Evolutionary conservation across 495 filamentous ascomycete species (phyloP).

Genomic region (Rusavskia elegans): DNA sequence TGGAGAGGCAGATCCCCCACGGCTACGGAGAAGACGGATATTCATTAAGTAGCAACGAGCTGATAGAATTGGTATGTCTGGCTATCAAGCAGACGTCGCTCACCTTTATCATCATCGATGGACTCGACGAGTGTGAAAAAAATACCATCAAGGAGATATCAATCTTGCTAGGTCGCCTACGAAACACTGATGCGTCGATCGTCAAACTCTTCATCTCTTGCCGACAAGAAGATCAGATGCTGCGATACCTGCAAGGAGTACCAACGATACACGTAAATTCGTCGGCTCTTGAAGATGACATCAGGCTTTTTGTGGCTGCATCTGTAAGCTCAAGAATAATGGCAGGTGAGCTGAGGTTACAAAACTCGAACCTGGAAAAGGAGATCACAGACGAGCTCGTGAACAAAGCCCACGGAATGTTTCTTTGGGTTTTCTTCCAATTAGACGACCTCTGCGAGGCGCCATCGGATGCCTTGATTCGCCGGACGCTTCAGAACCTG

Average conservation of each 20-base stretch:
- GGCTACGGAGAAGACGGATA: background rate
- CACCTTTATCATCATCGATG: conserved; percentile 10
- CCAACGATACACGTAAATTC: conserved; percentile 2
- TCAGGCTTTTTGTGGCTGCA: conserved; percentile 7
- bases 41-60: background rate
- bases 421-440: conserved; percentile 18
- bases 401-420: conserved; percentile 13
- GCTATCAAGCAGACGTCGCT: background rate
- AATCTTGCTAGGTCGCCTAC: background rate
- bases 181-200: background rate
- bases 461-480: conserved; percentile 7
- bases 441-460: conserved; percentile 16
- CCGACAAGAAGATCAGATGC: background rate
- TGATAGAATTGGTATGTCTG: background rate
- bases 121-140: conserved; percentile 15
- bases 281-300: conserved; percentile 2
- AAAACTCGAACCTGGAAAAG: conserved; percentile 1
- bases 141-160: background rate
- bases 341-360: conserved; percentile 6
- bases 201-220: conserved; percentile 10
- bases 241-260: background rate
- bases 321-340: conserved; percentile 6
- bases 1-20: conserved; percentile 2
- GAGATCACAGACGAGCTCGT: conserved; percentile 9
- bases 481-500: conserved; percentile 9